These are phyloP conservation scores for Parmelia sp. DNA, from an alignment of 495 filamentous ascomycete genomes.

Conservation along the genomic window DNA sequence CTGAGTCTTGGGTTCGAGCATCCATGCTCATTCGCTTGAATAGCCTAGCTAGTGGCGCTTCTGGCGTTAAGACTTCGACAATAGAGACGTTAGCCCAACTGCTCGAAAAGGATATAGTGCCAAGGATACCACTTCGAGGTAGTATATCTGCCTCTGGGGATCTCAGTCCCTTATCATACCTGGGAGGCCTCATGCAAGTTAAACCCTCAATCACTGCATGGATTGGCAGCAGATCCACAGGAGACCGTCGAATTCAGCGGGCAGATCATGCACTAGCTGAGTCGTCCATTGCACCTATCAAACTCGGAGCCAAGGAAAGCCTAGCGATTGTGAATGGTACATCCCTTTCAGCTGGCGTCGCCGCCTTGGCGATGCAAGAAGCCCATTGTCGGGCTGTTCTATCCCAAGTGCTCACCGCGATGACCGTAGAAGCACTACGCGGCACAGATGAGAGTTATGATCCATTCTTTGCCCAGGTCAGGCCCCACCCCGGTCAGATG, in stretches of 20 bases:
- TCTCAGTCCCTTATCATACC: background rate
- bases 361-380: slow-evolving; percentile 47
- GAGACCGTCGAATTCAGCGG: slow-evolving; percentile 26
- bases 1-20: background rate
- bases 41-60: background rate
- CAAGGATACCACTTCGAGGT: background rate
- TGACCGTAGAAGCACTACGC: slow-evolving; percentile 38
- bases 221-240: slow-evolving; percentile 22
- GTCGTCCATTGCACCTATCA: slow-evolving; percentile 39
- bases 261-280: slow-evolving; percentile 39
- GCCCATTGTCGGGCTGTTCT: slow-evolving; percentile 50
- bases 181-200: background rate
- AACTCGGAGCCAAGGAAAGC: slow-evolving; percentile 50
- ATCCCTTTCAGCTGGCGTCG: slow-evolving; percentile 46
- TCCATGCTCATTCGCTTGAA: background rate
- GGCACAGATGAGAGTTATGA: slow-evolving; percentile 52
- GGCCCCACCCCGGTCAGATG: slow-evolving; percentile 57
- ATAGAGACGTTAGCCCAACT: background rate
- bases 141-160: background rate
- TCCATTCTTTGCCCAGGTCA: slow-evolving; percentile 50
- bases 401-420: slow-evolving; percentile 47
- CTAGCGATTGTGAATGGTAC: slow-evolving; percentile 61
- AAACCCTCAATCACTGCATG: slow-evolving; percentile 25
- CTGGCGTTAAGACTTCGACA: background rate
- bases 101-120: background rate